A percentile compares a stretch with the other conserved stretches of the same genome.
These are phyloP conservation scores for Russula compacta DNA, from an alignment of 768 basidiomycete genomes.

Conservation along the genomic window DNA sequence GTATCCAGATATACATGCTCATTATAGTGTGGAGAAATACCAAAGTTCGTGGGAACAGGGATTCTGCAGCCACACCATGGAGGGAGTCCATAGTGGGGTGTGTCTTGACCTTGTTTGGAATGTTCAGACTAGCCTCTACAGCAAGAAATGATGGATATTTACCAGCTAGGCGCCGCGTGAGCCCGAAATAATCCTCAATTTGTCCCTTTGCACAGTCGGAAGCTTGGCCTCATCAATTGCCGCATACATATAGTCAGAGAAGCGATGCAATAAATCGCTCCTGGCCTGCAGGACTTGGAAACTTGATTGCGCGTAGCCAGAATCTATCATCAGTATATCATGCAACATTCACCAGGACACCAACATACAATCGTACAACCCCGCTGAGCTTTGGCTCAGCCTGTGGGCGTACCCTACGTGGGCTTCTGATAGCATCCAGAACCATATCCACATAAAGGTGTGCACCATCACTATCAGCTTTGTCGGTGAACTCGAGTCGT, in stretches of 20 bases:
- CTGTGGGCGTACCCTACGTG: not conserved
- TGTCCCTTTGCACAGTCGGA: slow-evolving; percentile 23
- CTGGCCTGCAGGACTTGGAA: slow-evolving; percentile 5
- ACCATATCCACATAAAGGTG: slow-evolving; percentile 6
- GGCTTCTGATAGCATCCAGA: slow-evolving; percentile 2
- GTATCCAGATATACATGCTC: slow-evolving; percentile 5
- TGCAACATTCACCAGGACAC: not conserved
- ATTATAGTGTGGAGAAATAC: not conserved
- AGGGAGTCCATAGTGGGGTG: slow-evolving; percentile 41
- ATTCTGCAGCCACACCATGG: slow-evolving; percentile 40
- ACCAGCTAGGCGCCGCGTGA: slow-evolving; percentile 47
- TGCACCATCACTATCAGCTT: not conserved
- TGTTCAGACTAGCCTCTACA: slow-evolving; percentile 48
- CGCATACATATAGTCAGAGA: slow-evolving; percentile 27
- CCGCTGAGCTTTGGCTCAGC: slow-evolving; percentile 8
- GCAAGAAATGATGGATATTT: slow-evolving; percentile 43
- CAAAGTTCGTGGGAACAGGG: slow-evolving; percentile 37
- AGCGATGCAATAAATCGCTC: slow-evolving; percentile 27
- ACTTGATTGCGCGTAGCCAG: slow-evolving; percentile 8
- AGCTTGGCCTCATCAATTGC: slow-evolving; percentile 28
- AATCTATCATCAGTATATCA: not conserved
- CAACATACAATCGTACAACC: slow-evolving; percentile 8
- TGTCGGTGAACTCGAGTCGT: slow-evolving; percentile 12
- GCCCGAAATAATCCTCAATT: slow-evolving; percentile 43
- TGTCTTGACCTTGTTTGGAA: slow-evolving; percentile 46